Evolutionary conservation across 345 rosid species (phyloP).

Genomic region (Citrus medica): DNA sequence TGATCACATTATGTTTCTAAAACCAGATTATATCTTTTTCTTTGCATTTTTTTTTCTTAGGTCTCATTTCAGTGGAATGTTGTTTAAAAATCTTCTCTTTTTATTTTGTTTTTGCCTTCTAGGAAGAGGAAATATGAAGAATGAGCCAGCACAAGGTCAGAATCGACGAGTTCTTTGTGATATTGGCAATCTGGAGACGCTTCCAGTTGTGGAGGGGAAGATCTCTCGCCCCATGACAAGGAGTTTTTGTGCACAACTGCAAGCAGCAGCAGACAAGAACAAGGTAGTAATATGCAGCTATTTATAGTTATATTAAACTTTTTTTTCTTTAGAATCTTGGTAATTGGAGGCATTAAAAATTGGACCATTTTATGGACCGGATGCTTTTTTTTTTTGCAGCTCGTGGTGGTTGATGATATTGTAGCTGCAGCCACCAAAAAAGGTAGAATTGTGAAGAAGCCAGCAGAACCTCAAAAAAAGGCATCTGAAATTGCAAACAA

Average conservation of each 20-base stretch:
- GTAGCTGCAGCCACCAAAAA: background rate
- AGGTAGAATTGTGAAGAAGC: background rate
- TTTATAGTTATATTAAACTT: background rate
- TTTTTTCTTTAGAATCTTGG: background rate
- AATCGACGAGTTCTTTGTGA: conserved; percentile 9
- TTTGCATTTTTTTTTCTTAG: too few relatives aligned
- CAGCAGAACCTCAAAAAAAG: background rate
- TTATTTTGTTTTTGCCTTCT: background rate
- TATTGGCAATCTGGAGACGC: conserved; percentile 10
- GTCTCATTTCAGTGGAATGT: background rate
- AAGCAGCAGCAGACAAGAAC: conserved; percentile 7
- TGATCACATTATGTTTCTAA: background rate
- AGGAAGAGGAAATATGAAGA: conserved; percentile 9
- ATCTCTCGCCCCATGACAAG: conserved; percentile 24
- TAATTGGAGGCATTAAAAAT: background rate
- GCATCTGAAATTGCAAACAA: background rate
- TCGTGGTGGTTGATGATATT: background rate
- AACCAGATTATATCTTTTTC: background rate
- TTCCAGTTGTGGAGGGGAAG: conserved; percentile 2
- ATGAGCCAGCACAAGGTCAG: background rate
- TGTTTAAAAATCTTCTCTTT: background rate
- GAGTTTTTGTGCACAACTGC: conserved; percentile 12
- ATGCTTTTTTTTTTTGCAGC: conserved; percentile 5
- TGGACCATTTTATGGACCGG: background rate
- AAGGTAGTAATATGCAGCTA: background rate